Evolutionary conservation across 176 grass and related monocot species (phyloP), one percentile per base, ranked within the genome.

Genomic region (Oryza glaberrima): DNA sequence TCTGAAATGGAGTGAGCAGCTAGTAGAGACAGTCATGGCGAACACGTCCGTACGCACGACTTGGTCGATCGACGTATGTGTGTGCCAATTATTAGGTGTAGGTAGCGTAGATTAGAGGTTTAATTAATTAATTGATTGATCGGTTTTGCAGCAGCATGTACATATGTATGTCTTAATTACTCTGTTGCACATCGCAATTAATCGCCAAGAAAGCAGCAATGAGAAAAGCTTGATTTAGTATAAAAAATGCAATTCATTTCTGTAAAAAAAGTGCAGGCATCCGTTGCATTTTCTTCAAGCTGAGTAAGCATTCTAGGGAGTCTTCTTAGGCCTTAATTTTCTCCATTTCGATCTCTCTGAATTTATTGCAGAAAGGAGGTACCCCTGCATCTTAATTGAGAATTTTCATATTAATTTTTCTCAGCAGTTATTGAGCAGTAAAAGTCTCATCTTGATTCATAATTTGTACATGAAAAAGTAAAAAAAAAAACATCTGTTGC

Each of bases 91-190:
- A 63, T n/a, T 63, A 23, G 58, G 10, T 28, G 46, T 19, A 77
- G 83, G 34, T 70, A 69, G 65, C 83, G 74, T 77, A 69, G 83
- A 58, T 64, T 10, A 6, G 65, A 58, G 65, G 30, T 34, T 22
- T 58, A 70, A 70, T 58, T 15, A 69, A 26, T 41, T 36, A 15
- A n/a, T 32, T 43, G 10, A 36, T 36, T 36, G 35, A 44, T 63
- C 58, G 58, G n/a, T 54, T 52, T 14, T 75, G 43, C 81, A 66
- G 40, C 13, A 5, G 7, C 44, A 38, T 82, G 70, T 16, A 83
- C 72, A 56, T 16, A 74, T 63, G n/a, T 63, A 23, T 35, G 49
- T 3, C 0, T 10, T 67, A 48, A 45, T 44, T 72, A 28, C 67
- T 76, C 15, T 56, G 51, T 56, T 51, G 22, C 16, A 34, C 14